phyloP scores from a whole-genome alignment of 129 eudicot genomes.

The Arctium lappa region DNA sequence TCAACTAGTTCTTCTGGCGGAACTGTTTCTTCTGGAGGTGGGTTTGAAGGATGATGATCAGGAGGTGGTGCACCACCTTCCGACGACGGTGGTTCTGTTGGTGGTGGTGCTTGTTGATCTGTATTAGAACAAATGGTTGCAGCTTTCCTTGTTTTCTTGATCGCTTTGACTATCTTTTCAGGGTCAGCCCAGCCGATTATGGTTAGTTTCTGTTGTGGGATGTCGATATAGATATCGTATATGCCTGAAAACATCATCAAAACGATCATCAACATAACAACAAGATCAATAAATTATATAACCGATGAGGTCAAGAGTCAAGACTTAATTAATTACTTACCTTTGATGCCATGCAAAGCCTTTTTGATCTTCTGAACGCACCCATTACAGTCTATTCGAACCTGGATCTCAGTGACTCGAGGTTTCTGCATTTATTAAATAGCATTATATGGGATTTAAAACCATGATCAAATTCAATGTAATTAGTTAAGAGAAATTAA shows the following conservation, averaged over 20 bases:
- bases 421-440: conserved; percentile 56
- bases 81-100: conserved; percentile 35
- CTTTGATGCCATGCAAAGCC: conserved; percentile 73
- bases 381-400: conserved; percentile 91
- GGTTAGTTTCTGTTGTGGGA: conserved; percentile 62
- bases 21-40: conserved; percentile 41
- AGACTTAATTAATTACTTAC: conserved; percentile 29
- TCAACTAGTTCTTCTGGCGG: conserved; percentile 45
- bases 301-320: not conserved
- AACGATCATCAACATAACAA: not conserved
- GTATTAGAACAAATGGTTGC: conserved; percentile 62
- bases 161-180: conserved; percentile 55
- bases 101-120: conserved; percentile 23
- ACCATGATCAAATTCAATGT: not conserved
- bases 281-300: not conserved
- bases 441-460: conserved; percentile 3
- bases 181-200: conserved; percentile 71
- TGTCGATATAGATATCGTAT: conserved; percentile 49
- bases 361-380: conserved; percentile 94
- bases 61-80: conserved; percentile 39
- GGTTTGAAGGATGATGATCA: conserved; percentile 27
- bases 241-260: conserved; percentile 48
- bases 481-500: not conserved
- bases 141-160: conserved; percentile 63
- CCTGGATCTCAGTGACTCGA: conserved; percentile 71